Conservation (phyloP, 306 rosid genomes). For the Canavalia gladiata region DNA sequence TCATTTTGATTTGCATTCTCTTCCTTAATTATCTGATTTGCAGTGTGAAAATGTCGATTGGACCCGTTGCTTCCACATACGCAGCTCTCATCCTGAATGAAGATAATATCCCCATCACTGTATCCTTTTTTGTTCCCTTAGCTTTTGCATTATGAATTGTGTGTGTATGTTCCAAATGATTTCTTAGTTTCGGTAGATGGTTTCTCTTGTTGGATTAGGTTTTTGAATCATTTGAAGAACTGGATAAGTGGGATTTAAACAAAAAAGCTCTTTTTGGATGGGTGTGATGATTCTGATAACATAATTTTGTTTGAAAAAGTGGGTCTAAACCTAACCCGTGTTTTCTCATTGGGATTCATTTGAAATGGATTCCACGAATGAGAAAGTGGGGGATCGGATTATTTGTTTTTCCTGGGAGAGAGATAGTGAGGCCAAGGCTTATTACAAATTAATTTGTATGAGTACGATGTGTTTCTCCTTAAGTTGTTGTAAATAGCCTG, state of each 20-base stretch:
- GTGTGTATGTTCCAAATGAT: background rate
- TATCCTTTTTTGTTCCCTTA: conserved; percentile 49
- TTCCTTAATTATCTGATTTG: background rate
- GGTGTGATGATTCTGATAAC: background rate
- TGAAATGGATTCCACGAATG: background rate
- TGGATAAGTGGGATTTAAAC: background rate
- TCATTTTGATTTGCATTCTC: background rate
- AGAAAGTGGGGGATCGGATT: background rate
- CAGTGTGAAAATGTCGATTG: conserved; percentile 60
- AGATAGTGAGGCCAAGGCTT: background rate
- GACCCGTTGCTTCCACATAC: conserved; percentile 73
- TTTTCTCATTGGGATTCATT: background rate
- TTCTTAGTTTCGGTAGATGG: background rate
- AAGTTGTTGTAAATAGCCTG: conserved; percentile 60
- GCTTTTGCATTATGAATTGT: background rate
- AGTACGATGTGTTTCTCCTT: conserved; percentile 42
- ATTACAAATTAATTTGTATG: background rate
- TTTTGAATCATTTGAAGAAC: background rate
- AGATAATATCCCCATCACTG: conserved; percentile 69
- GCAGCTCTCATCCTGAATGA: conserved; percentile 76
- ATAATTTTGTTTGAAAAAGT: background rate
- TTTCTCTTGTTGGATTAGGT: background rate
- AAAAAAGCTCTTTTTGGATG: background rate
- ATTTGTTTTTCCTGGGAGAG: background rate
- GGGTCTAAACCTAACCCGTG: background rate